These are phyloP conservation scores for Penicillium angulare DNA, from an alignment of 495 filamentous ascomycete genomes.

Conservation along the genomic window DNA sequence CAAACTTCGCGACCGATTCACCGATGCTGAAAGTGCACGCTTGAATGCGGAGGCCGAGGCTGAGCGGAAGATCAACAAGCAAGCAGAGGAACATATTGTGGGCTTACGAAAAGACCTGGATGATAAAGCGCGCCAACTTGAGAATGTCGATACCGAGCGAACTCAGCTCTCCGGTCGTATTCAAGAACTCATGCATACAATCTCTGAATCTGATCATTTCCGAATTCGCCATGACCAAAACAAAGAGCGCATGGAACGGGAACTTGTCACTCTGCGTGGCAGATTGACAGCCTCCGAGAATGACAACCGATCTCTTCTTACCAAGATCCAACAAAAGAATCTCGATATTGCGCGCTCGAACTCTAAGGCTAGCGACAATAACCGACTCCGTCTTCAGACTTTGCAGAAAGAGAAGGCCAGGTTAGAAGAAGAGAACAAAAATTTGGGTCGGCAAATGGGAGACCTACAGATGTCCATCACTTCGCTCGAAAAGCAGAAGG, in stretches of 20 bases:
- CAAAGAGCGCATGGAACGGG: conserved; percentile 87
- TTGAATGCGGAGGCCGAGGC: conserved; percentile 75
- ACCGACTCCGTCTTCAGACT: conserved; percentile 70
- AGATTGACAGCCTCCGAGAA: conserved; percentile 92
- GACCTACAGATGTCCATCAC: conserved; percentile 83
- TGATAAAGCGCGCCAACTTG: conserved; percentile 63
- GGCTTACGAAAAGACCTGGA: conserved; percentile 77
- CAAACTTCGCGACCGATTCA: conserved; percentile 76
- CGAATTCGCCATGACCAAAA: conserved; percentile 85
- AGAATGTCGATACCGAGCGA: conserved; percentile 74
- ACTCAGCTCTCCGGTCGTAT: conserved; percentile 70
- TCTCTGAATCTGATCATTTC: conserved; percentile 85
- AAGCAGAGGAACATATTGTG: conserved; percentile 79
- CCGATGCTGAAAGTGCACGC: conserved; percentile 79
- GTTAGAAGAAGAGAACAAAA: conserved; percentile 79
- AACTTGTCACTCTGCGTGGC: conserved; percentile 90
- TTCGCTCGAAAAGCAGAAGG: conserved; percentile 90
- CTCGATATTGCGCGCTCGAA: conserved; percentile 91
- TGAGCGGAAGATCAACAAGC: conserved; percentile 73
- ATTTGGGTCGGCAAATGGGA: conserved; percentile 78
- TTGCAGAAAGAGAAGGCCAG: conserved; percentile 84
- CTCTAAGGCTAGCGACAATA: conserved; percentile 81
- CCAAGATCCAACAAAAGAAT: conserved; percentile 97
- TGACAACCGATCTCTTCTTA: conserved; percentile 91
- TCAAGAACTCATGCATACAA: conserved; percentile 76